Evolutionary conservation across 2,329 filamentous ascomycete species (phyloP).

Genomic region (Sporothrix variecibatus): DNA sequence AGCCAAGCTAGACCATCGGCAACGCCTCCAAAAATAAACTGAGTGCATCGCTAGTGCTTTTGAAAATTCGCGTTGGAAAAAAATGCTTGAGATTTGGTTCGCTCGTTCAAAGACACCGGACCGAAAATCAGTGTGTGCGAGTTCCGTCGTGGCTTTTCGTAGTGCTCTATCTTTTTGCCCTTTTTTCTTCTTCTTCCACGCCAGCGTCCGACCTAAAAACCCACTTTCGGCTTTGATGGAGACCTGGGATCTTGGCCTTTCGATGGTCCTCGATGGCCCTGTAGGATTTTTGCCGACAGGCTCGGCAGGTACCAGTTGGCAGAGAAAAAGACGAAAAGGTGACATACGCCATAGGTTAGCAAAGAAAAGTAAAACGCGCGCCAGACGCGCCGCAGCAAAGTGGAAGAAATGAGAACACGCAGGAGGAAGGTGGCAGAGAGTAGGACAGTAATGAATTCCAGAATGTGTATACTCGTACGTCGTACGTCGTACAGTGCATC

Average conservation of each 20-base stretch:
- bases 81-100: neutral
- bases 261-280: neutral
- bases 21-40: slow-evolving; percentile 12
- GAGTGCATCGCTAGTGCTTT: slow-evolving; percentile 5
- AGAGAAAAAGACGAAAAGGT: neutral
- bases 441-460: neutral
- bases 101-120: neutral
- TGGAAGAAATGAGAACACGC: neutral
- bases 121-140: neutral
- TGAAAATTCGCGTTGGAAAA: neutral
- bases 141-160: neutral
- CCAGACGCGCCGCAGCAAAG: neutral
- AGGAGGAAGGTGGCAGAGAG: neutral
- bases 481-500: neutral
- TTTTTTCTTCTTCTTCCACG: neutral
- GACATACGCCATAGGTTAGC: neutral
- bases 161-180: neutral
- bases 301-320: neutral
- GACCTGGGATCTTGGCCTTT: neutral
- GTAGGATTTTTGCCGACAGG: neutral
- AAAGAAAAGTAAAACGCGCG: neutral
- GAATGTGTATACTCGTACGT: neutral
- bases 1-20: neutral
- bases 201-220: neutral
- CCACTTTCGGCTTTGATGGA: slow-evolving; percentile 3